Evolutionary conservation across 768 basidiomycete genomes (phyloP).

Genomic region (Mycena vitilis): DNA sequence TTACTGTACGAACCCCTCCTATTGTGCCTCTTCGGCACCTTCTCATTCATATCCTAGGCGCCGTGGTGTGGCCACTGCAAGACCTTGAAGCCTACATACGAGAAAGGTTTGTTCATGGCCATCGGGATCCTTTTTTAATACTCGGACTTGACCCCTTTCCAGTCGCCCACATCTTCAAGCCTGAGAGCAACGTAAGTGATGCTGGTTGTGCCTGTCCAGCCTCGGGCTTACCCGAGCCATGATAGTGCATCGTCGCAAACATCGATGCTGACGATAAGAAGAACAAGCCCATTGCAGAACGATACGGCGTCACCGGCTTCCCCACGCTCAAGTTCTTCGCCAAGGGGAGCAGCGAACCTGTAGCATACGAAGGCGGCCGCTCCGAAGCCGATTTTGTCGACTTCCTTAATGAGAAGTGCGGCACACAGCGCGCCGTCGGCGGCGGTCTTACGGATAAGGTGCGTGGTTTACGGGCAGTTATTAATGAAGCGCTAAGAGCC

Average conservation of each 20-base stretch:
- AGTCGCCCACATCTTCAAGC: constrained; percentile 84
- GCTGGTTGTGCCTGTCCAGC: constrained; percentile 11
- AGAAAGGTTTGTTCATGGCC: constrained; percentile 63
- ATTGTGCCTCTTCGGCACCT: constrained; percentile 18
- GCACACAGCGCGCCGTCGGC: constrained; percentile 83
- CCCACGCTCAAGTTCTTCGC: constrained; percentile 98
- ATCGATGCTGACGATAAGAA: constrained; percentile 87
- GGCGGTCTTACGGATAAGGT: constrained; percentile 83
- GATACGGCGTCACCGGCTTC: constrained; percentile 83
- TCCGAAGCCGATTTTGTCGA: constrained; percentile 79
- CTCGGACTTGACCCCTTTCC: constrained; percentile 12
- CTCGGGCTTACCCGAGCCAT: constrained; percentile 23
- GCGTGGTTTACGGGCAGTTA: constrained; percentile 37
- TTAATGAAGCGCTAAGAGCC: constrained; percentile 19
- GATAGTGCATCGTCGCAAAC: constrained; percentile 89
- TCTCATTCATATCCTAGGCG: constrained; percentile 51
- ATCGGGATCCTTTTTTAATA: background rate
- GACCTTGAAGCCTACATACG: constrained; percentile 86
- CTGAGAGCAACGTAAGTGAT: constrained; percentile 75
- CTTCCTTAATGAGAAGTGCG: constrained; percentile 89
- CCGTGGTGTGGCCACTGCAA: constrained; percentile 98
- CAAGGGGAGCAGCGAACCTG: constrained; percentile 70
- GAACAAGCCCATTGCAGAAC: constrained; percentile 76
- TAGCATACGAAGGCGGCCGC: constrained; percentile 78
- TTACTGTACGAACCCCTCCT: constrained; percentile 64